Evolutionary conservation across 495 filamentous ascomycete species (phyloP), one percentile per base, ranked within the genome.

Genomic region (Penicillium herquei): DNA sequence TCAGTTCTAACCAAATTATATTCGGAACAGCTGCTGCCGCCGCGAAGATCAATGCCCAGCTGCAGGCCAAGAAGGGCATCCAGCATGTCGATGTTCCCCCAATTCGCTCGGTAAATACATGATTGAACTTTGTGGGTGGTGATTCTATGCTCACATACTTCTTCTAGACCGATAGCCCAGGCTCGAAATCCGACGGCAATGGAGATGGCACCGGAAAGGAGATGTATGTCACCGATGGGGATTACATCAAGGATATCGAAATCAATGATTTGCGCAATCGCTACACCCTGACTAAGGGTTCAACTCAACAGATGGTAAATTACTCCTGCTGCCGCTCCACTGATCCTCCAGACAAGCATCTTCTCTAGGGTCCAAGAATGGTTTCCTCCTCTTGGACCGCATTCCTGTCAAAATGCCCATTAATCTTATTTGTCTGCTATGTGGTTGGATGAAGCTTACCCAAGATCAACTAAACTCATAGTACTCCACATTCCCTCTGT

Each of bases 271-370:
- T 98, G 62, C 90, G 93, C 64, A 98, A 98, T 70, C 89, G 92
- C 61, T 98, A 98, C 68, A 90, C 92, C 71, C 83, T 98, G 77
- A 98, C 94, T 58, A 98, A 96, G 82, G 93, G 94, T 61, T 87
- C 90, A 64, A 96, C 92, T 59, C 94, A 98, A 81, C 95, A 96
- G 83, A 96, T 92, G 94, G 94, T 98, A 98, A 96, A 31, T 87
- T 90, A 81, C 68, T 75, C 85, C 82, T 85, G 77, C 84, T 81
- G 78, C 53, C 80, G 68, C 10, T 78, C 76, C 80, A 88, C 91
- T 95, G 89, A 95, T 93, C 74, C 63, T 77, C 75, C 86, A 90
- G 87, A 81, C 72, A 65, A 57, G 53, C 57, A 26, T 26, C 21
- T 34, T 46, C 17, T 31, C 12, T 26, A 8, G 55, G 48, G 52